A percentile compares a stretch with the other conserved stretches of the same genome.
Evolutionary conservation across 2,329 filamentous ascomycete genomes (phyloP).

Genomic region (Trichoderma koningii): DNA sequence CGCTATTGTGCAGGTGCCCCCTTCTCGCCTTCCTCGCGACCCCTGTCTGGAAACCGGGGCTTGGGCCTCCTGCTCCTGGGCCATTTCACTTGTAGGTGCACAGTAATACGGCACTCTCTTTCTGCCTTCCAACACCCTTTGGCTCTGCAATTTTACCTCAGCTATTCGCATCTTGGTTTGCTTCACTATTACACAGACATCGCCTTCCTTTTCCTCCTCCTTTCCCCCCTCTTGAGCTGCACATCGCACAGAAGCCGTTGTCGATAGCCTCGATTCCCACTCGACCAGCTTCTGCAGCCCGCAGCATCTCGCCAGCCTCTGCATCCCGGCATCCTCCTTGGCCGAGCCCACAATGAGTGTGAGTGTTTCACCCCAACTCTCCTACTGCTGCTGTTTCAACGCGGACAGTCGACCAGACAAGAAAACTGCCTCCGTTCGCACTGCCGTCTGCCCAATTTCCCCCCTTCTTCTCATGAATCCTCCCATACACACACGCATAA

Average conservation of each 20-base stretch:
- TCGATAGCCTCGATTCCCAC: not conserved
- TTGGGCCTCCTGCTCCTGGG: constrained; percentile 23
- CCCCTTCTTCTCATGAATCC: not conserved
- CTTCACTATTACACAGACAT: not conserved
- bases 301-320: constrained; percentile 1
- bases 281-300: constrained; percentile 4
- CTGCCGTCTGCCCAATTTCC: not conserved
- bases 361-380: constrained; percentile 34
- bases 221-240: not conserved
- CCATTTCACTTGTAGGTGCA: constrained; percentile 5
- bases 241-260: not conserved
- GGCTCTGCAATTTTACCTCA: constrained; percentile 7
- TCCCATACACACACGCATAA: not conserved
- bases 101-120: no score
- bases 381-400: constrained; percentile 33
- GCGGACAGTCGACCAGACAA: constrained; percentile 7
- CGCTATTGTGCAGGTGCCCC: constrained; percentile 21
- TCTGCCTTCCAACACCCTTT: constrained; percentile 18
- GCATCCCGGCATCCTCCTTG: constrained; percentile 13
- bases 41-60: constrained; percentile 18
- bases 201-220: not conserved
- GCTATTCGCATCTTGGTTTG: not conserved
- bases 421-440: constrained; percentile 10
- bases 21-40: constrained; percentile 24
- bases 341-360: constrained; percentile 35